Percentiles rank a stretch among this genome's conserved stretches.
These are phyloP conservation scores for Microbotryum silenes-acaulis DNA, from an alignment of 1,284 basidiomycete genomes.

Conservation along the genomic window DNA sequence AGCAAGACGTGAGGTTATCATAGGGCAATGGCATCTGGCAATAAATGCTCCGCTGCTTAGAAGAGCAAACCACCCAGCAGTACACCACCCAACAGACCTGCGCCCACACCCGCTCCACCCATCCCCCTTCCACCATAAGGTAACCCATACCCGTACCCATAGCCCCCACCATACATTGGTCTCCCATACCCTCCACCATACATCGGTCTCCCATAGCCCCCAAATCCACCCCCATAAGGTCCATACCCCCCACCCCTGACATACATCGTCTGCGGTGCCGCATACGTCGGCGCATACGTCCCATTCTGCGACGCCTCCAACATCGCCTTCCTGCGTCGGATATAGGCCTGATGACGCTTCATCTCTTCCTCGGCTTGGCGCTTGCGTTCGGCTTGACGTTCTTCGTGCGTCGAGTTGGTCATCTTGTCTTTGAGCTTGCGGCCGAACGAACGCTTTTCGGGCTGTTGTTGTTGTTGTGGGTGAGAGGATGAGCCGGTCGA, in stretches of 20 bases:
- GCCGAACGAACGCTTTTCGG: constrained; percentile 31
- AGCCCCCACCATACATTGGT: constrained; percentile 12
- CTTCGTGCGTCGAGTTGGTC: constrained; percentile 37
- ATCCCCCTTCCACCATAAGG: constrained; percentile 2
- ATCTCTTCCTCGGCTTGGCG: constrained; percentile 30
- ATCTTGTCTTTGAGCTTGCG: constrained; percentile 38
- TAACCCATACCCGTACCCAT: constrained; percentile 15
- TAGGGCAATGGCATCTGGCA: too few species aligned
- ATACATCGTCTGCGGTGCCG: constrained; percentile 4
- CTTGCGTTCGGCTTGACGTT: constrained; percentile 34
- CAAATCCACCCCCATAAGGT: background rate
- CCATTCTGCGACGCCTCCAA: constrained; percentile 11
- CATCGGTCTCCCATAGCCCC: background rate
- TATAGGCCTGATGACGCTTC: constrained; percentile 29
- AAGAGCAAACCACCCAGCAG: constrained; percentile 7
- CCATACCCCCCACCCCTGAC: constrained; percentile 5
- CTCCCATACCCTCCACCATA: constrained; percentile 2
- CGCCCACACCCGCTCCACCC: background rate
- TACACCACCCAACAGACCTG: constrained; percentile 7
- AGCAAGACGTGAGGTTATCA: too few species aligned
- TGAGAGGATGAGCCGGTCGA: background rate
- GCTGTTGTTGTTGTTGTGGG: background rate
- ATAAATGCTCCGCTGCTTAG: background rate
- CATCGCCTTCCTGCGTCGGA: constrained; percentile 16
- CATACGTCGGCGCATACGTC: constrained; percentile 9